Evolutionary conservation across 306 rosid species (phyloP).

Genomic region (Medicago lupulina): DNA sequence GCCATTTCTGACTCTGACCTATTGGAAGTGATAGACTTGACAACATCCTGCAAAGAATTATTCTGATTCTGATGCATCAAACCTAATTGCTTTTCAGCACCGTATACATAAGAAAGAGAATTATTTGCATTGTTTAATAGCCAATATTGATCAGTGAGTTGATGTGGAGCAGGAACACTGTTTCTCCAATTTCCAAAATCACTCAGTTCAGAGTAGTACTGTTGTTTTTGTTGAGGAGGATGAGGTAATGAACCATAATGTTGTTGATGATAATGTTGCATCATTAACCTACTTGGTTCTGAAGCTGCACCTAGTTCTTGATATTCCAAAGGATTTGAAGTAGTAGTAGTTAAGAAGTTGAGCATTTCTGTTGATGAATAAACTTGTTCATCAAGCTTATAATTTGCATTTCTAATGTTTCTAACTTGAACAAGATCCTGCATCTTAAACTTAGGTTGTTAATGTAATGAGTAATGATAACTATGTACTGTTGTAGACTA

Average conservation of each 20-base stretch:
- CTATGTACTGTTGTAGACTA: too few species aligned
- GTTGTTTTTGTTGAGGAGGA: slow-evolving; percentile 42
- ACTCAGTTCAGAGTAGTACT: slow-evolving; percentile 18
- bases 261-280: slow-evolving; percentile 9
- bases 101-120: slow-evolving; percentile 33
- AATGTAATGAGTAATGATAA: too few species aligned
- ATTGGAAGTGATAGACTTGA: neutral
- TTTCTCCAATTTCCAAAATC: slow-evolving; percentile 54
- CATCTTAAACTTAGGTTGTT: slow-evolving; percentile 35
- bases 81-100: slow-evolving; percentile 46
- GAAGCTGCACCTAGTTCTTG: slow-evolving; percentile 38
- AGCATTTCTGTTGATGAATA: slow-evolving; percentile 54
- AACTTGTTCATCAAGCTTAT: slow-evolving; percentile 57
- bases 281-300: slow-evolving; percentile 41
- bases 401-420: slow-evolving; percentile 54
- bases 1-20: neutral
- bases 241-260: slow-evolving; percentile 40
- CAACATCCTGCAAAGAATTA: slow-evolving; percentile 40
- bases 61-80: slow-evolving; percentile 54
- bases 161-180: slow-evolving; percentile 34
- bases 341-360: slow-evolving; percentile 43
- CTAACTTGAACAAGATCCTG: slow-evolving; percentile 60
- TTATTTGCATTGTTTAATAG: slow-evolving; percentile 48
- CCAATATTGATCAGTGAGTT: slow-evolving; percentile 56
- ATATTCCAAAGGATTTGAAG: slow-evolving; percentile 37